Evolutionary conservation across 495 filamentous ascomycete species (phyloP), one percentile per base, ranked within the genome.

Genomic region (Aspergillus affinis): DNA sequence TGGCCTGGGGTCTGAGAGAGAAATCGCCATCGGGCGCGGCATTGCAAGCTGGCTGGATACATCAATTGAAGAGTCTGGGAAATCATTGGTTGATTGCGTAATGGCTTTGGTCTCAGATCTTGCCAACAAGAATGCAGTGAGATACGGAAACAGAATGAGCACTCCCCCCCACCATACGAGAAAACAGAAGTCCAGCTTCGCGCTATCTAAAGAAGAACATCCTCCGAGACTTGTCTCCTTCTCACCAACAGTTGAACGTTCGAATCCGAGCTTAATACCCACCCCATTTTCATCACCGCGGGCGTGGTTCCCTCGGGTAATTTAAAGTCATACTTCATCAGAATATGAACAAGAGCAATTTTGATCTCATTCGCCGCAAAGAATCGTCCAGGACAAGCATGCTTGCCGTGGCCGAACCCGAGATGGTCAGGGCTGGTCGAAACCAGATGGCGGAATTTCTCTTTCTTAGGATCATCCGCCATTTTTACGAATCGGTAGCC

Each of bases 401-500:
- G 61, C 46, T 52, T 44, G 0, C 61, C 57, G 23, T 60, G 48
- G 17, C 61, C 61, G 41, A 60, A 64, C 5, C 36, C 57, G 21
- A 64, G 29, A 50, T 64, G 61, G 46, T 58, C 52, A 2, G 54
- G 5, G 10, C 57, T 57, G 9, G 41, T 27, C 18, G 32, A 53
- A 13, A 50, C 54, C 12, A 60, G 48, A 64, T 50, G 18, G 4
- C 15, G 4, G 45, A 54, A 18, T 49, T 57, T 32, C 58, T 57
- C 17, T 17, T 61, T 54, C 20, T 74, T 56, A 10, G 75, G 58
- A 66, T 32, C 29, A 6, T 32, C 29, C 7, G 29, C 29, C 29
- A 77, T 53, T n/a, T 64, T 61, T 23, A 69, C 56, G 58, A 78
- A 82, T 19, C 76, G 75, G 41, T 69, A 63, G 4, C 63, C 69